These are phyloP conservation scores for Penicillium antarcticum DNA, from an alignment of 495 filamentous ascomycete genomes.

Conservation along the genomic window DNA sequence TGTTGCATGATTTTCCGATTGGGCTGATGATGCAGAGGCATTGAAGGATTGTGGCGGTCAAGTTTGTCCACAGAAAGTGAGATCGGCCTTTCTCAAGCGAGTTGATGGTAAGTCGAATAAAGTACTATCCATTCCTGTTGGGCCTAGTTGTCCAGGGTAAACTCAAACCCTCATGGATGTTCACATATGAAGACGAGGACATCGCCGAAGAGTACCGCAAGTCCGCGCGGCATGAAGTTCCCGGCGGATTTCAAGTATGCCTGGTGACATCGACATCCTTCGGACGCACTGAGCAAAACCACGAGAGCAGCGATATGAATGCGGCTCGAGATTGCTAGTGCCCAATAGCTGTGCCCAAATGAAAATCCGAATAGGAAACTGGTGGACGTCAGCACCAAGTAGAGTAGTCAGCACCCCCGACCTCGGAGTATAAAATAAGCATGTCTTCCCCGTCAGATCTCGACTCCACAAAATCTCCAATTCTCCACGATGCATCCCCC, in stretches of 20 bases:
- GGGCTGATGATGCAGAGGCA: constrained; percentile 24
- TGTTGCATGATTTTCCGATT: constrained; percentile 27
- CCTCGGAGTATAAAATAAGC: background rate
- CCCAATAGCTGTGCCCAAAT: no score
- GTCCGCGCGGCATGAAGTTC: constrained; percentile 20
- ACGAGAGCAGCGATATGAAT: background rate
- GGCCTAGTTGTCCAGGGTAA: constrained; percentile 20
- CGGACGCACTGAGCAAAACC: constrained; percentile 14
- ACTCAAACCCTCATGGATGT: constrained; percentile 29
- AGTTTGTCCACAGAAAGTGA: constrained; percentile 21
- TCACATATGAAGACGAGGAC: constrained; percentile 28
- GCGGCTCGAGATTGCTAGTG: background rate
- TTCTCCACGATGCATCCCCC: constrained; percentile 67
- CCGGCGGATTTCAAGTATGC: constrained; percentile 24
- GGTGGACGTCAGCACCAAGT: no score
- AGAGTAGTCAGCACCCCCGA: no score
- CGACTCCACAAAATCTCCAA: background rate
- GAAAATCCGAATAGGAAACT: no score
- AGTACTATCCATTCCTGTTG: constrained; percentile 30
- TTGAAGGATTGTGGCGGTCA: constrained; percentile 28
- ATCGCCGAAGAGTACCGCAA: constrained; percentile 20
- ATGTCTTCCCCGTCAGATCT: background rate
- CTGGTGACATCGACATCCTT: constrained; percentile 21
- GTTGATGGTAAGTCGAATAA: background rate
- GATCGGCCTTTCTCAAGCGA: background rate